A percentile compares a stretch with the other conserved stretches of the same genome.
Evolutionary conservation across 352 stramenopile species (phyloP).

Genomic region (Pythium biforme): DNA sequence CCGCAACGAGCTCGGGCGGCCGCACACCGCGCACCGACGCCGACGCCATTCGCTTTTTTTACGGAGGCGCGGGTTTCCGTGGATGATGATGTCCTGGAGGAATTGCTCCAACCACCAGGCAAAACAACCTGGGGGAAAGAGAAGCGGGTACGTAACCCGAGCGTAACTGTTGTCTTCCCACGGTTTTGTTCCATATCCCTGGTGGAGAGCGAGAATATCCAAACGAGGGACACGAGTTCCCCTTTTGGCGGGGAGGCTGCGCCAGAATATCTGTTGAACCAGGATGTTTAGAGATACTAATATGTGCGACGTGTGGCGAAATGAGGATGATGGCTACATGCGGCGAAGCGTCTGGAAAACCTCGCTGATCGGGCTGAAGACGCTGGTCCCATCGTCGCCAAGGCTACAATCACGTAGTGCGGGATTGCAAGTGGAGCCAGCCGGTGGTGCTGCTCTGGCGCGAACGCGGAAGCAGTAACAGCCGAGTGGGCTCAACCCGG

Average conservation of each 20-base stretch:
- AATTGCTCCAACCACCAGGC: conserved; percentile 17
- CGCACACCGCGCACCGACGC: conserved; percentile 18
- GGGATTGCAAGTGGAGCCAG: not conserved
- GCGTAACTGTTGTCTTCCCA: not conserved
- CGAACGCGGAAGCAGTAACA: conserved; percentile 38
- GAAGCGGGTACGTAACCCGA: conserved; percentile 2
- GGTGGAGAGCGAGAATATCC: not conserved
- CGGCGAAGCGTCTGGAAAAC: conserved; percentile 28
- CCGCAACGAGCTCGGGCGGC: conserved; percentile 48
- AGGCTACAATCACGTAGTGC: not conserved
- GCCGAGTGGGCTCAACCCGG: conserved; percentile 20
- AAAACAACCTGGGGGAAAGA: not conserved
- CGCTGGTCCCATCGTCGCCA: conserved; percentile 15
- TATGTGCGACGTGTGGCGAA: conserved; percentile 12
- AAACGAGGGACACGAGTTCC: conserved; percentile 4
- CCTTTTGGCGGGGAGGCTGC: not conserved
- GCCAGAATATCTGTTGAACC: not conserved
- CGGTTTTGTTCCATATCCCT: conserved; percentile 4
- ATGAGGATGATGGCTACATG: conserved; percentile 24
- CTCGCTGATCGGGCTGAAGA: conserved; percentile 31
- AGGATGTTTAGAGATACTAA: not conserved
- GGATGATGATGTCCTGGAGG: not conserved
- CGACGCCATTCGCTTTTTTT: conserved; percentile 8
- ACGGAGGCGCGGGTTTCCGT: not conserved
- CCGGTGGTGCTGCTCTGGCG: conserved; percentile 1